Conservation (phyloP, 495 filamentous ascomycete genomes). For the Aspergillus ellipticus region DNA sequence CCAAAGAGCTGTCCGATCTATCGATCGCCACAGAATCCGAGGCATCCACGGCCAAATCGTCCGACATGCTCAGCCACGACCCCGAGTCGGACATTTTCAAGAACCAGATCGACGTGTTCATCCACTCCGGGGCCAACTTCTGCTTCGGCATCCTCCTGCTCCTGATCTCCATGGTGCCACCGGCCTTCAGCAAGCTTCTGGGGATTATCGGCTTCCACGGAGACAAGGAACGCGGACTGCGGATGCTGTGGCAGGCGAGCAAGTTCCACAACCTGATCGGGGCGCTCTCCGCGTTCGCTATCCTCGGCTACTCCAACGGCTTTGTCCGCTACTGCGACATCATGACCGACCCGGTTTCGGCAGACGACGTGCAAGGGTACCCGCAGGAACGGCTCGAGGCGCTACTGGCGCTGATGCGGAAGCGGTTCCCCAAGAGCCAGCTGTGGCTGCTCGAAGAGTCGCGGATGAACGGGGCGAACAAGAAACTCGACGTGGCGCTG, state of each 20-base stretch:
- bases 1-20: slow-evolving; percentile 30
- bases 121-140: slow-evolving; percentile 82
- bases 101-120: slow-evolving; percentile 74
- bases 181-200: slow-evolving; percentile 77
- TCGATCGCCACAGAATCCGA: slow-evolving; percentile 18
- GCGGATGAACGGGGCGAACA: slow-evolving; percentile 66
- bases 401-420: slow-evolving; percentile 71
- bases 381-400: slow-evolving; percentile 64
- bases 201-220: slow-evolving; percentile 89
- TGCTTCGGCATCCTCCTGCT: slow-evolving; percentile 85
- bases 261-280: slow-evolving; percentile 88
- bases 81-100: slow-evolving; percentile 56
- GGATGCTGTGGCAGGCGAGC: slow-evolving; percentile 89
- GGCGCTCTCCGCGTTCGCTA: slow-evolving; percentile 75
- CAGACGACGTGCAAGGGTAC: slow-evolving; percentile 59
- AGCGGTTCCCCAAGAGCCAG: slow-evolving; percentile 73
- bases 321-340: slow-evolving; percentile 86
- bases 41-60: slow-evolving; percentile 16
- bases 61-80: slow-evolving; percentile 41
- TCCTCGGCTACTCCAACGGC: slow-evolving; percentile 85
- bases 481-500: slow-evolving; percentile 64
- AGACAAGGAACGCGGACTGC: slow-evolving; percentile 76
- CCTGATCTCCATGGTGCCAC: slow-evolving; percentile 86
- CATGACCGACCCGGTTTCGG: slow-evolving; percentile 54
- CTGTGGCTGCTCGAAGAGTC: slow-evolving; percentile 92